Evolutionary conservation across 2,329 filamentous ascomycete genomes (phyloP), one percentile per base, ranked within the genome.

Genomic region (Mycogone perniciosa): DNA sequence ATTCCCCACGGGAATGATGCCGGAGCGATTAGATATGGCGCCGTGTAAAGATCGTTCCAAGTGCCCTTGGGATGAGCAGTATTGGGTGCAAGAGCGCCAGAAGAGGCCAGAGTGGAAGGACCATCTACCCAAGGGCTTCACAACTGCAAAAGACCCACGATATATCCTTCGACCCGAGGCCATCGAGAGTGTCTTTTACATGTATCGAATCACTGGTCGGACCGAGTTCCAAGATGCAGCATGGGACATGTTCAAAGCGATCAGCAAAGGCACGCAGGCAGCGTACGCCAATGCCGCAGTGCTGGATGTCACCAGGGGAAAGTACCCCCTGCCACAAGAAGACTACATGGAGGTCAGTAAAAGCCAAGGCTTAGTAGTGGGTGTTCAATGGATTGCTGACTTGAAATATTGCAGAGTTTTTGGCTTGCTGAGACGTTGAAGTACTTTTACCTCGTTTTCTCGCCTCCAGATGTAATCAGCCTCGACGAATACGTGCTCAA

Each of bases 401-500:
- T 5, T 37, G 1, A 8, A 37, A 8, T 9, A 37, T 37, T 64
- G 71, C 86, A 93, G 68, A 89, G 85, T 58, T 95, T 91, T 69
- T 82, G 86, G 73, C 89, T 93, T 64, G 88, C 88, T 0, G 88
- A 93, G 70, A 85, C 89, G 52, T 62, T 93, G 62, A 93, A 95
- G 73, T 93, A 93, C 64, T 75, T 76, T 47, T 92, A 86, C 68
- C 64, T 92, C 60, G 83, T 87, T 48, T 79, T 82, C 61, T 76
- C 79, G 1, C 77, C 82, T 30, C 80, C 77, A 52, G 71, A 76
- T 46, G 62, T 80, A 10, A 67, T 82, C 8, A 79, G 74, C 60
- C 64, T 85, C 54, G 81, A 85, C 64, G 70, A 77, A 48, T 82
- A 75, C 74, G 78, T 82, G 39, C 66, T 83, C 47, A 79, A 79